Percentiles rank a stretch among this genome's conserved stretches.
Evolutionary conservation across 2,329 filamentous ascomycete species (phyloP).

Genomic region (Sporothrix euskadiensis): DNA sequence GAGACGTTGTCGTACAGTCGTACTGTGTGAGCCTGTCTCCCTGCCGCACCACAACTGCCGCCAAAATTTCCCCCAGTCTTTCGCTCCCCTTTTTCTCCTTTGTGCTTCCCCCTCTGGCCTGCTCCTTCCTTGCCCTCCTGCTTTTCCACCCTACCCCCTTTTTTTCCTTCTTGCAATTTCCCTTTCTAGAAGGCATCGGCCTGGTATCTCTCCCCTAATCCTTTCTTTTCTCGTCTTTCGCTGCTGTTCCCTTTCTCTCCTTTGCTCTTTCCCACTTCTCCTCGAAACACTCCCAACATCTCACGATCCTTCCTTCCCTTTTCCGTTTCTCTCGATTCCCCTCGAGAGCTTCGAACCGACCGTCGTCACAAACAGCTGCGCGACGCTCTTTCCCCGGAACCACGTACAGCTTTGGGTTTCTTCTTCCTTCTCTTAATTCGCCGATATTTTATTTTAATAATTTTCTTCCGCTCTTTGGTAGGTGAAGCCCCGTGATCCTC

Average conservation of each 20-base stretch:
- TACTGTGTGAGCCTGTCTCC: background rate
- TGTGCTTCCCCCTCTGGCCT: background rate
- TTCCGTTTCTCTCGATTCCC: conserved; percentile 24
- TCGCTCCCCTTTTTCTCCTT: conserved; percentile 18
- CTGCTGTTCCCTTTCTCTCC: conserved; percentile 21
- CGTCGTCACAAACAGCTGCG: conserved; percentile 21
- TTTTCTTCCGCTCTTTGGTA: conserved; percentile 25
- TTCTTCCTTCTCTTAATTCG: conserved; percentile 22
- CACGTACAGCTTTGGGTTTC: background rate
- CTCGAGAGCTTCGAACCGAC: conserved; percentile 22
- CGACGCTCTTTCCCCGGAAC: conserved; percentile 24
- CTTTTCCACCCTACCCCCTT: conserved; percentile 31
- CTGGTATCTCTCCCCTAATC: conserved; percentile 18
- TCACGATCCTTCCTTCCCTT: conserved; percentile 26
- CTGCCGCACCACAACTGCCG: background rate
- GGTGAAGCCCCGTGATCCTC: conserved; percentile 22
- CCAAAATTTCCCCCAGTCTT: conserved; percentile 21
- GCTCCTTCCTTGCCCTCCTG: conserved; percentile 12
- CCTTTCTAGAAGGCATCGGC: conserved; percentile 32
- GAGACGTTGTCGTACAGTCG: background rate
- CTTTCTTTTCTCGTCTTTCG: conserved; percentile 25
- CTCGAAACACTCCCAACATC: conserved; percentile 12
- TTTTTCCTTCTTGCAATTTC: conserved; percentile 34
- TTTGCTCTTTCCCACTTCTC: conserved; percentile 18
- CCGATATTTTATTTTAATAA: conserved; percentile 20